phyloP scores from a whole-genome alignment of 164 flowering plant genomes.

The Litsea cubeba region DNA sequence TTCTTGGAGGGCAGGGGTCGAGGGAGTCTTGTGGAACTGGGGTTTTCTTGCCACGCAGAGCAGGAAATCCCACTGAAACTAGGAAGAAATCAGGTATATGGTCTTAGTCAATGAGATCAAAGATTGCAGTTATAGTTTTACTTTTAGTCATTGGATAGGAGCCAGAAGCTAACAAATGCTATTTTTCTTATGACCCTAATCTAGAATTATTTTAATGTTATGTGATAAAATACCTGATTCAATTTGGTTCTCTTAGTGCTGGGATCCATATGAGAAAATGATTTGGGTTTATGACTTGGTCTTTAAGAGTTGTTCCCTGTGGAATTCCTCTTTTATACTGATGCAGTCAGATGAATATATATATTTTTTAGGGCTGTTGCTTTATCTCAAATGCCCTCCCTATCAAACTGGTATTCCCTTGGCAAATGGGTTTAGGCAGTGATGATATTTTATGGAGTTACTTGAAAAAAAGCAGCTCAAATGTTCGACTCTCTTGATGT shows the following conservation, averaged over 20 bases:
- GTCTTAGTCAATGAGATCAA: background rate
- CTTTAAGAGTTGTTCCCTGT: too few relatives aligned
- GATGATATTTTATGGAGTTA: too few relatives aligned
- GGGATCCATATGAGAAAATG: background rate
- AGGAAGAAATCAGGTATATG: slow-evolving; percentile 50
- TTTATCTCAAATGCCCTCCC: too few relatives aligned
- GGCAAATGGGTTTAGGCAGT: too few relatives aligned
- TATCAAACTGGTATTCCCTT: too few relatives aligned
- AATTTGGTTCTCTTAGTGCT: background rate
- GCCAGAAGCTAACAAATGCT: background rate
- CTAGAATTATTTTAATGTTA: background rate
- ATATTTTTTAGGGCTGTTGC: too few relatives aligned
- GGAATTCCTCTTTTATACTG: too few relatives aligned
- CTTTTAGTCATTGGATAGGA: background rate
- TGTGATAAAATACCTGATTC: too few relatives aligned
- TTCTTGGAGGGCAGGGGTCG: slow-evolving; percentile 41
- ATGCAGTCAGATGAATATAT: too few relatives aligned
- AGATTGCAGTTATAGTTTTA: background rate
- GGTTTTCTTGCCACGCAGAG: slow-evolving; percentile 58
- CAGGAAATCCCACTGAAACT: slow-evolving; percentile 24
- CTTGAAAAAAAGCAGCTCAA: too few relatives aligned
- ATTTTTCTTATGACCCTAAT: background rate
- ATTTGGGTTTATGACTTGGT: background rate
- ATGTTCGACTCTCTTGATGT: too few relatives aligned
- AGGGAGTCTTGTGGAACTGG: slow-evolving; percentile 55